phyloP scores from a whole-genome alignment of 83 land plant species.

The Thuja plicata region DNA sequence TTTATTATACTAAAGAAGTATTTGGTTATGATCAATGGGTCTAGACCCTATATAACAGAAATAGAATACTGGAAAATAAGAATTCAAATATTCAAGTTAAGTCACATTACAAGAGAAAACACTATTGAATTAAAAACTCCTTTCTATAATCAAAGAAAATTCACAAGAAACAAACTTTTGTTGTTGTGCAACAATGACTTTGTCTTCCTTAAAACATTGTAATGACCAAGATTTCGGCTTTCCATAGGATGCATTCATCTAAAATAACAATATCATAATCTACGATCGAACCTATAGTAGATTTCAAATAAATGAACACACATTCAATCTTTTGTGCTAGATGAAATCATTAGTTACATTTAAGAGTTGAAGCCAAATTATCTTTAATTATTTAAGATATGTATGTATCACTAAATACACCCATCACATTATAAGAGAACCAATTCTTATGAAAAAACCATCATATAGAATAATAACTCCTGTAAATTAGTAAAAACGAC shows the following conservation, averaged over 20 bases:
- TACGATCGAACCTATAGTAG: not conserved
- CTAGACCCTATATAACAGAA: not conserved
- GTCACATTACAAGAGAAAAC: not conserved
- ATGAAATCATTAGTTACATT: not conserved
- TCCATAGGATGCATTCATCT: not conserved
- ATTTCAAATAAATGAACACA: not conserved
- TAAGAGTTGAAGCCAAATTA: not conserved
- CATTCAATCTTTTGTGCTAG: not conserved
- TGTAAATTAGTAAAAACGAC: not conserved
- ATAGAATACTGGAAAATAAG: not conserved
- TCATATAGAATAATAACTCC: not conserved
- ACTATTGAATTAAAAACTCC: not conserved
- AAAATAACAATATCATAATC: not conserved
- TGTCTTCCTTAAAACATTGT: not conserved
- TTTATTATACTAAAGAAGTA: not conserved
- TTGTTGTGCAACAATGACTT: not conserved
- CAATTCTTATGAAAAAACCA: not conserved
- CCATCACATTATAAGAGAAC: not conserved
- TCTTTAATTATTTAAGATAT: not conserved
- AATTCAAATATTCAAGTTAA: not conserved
- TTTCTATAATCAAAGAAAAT: not conserved
- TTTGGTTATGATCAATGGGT: not conserved
- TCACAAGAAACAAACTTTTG: not conserved
- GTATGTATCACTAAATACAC: not conserved
- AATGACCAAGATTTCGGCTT: not conserved